These are phyloP conservation scores for Xylaria sp. DNA, from an alignment of 2,329 filamentous ascomycete genomes.

Conservation along the genomic window DNA sequence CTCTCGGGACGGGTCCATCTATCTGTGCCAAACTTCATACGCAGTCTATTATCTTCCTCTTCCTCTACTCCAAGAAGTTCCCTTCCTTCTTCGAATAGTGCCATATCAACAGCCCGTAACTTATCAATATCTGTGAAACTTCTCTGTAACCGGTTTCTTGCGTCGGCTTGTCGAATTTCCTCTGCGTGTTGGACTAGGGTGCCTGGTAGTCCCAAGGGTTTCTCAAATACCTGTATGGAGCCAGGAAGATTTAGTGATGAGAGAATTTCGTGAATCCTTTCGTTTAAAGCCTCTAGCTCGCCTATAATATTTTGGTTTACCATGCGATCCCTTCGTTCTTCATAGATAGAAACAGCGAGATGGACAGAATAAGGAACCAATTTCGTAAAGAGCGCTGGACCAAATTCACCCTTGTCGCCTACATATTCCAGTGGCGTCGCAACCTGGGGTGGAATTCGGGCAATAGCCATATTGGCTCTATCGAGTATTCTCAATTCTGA, in stretches of 20 bases:
- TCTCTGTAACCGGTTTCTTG: slow-evolving; percentile 77
- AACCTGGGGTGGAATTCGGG: slow-evolving; percentile 83
- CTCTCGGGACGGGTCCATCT: slow-evolving; percentile 81
- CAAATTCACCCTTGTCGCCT: slow-evolving; percentile 82
- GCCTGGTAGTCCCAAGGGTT: slow-evolving; percentile 88
- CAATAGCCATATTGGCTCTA: slow-evolving; percentile 86
- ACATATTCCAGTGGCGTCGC: slow-evolving; percentile 82
- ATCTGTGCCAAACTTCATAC: slow-evolving; percentile 84
- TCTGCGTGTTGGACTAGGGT: slow-evolving; percentile 89
- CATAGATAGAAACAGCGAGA: slow-evolving; percentile 93
- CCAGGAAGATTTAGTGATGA: slow-evolving; percentile 88
- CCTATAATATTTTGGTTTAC: slow-evolving; percentile 89
- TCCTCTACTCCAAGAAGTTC: slow-evolving; percentile 81
- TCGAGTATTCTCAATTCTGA: slow-evolving; percentile 87
- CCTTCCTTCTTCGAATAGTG: slow-evolving; percentile 84
- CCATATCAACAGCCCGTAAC: slow-evolving; percentile 80
- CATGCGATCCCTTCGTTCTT: slow-evolving; percentile 87
- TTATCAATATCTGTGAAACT: slow-evolving; percentile 91
- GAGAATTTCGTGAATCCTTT: slow-evolving; percentile 80
- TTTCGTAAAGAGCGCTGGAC: slow-evolving; percentile 86
- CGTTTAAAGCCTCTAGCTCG: slow-evolving; percentile 83
- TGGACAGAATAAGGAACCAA: slow-evolving; percentile 96
- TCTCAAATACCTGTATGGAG: slow-evolving; percentile 92
- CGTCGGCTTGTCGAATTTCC: slow-evolving; percentile 91
- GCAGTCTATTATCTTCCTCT: slow-evolving; percentile 81